Evolutionary conservation across 768 basidiomycete species (phyloP).

Genomic region (Astraeus odoratus): DNA sequence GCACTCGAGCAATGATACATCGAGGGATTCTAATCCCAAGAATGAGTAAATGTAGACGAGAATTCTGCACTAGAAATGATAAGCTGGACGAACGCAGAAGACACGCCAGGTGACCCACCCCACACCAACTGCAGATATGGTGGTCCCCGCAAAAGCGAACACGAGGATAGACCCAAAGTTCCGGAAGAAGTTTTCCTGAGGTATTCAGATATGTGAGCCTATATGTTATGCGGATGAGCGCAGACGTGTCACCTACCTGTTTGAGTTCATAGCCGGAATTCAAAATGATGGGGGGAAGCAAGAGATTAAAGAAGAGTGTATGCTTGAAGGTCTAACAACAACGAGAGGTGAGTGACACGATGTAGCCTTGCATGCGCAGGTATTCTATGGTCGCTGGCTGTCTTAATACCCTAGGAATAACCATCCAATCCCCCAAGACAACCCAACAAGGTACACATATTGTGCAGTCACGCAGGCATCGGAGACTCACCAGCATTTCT

Average conservation of each 20-base stretch:
- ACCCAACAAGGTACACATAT: too few relatives aligned
- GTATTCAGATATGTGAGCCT: background rate
- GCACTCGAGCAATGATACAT: slow-evolving; percentile 85
- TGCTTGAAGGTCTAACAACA: slow-evolving; percentile 81
- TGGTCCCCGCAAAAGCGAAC: slow-evolving; percentile 92
- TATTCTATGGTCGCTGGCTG: too few relatives aligned
- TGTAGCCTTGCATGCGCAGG: too few relatives aligned
- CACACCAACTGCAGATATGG: slow-evolving; percentile 92
- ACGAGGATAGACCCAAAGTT: slow-evolving; percentile 95
- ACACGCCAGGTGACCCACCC: slow-evolving; percentile 52
- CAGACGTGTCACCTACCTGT: slow-evolving; percentile 48
- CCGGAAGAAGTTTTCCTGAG: slow-evolving; percentile 94
- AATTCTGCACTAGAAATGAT: slow-evolving; percentile 59
- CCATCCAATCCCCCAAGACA: too few relatives aligned
- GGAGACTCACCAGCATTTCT: slow-evolving; percentile 88
- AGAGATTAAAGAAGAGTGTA: slow-evolving; percentile 94
- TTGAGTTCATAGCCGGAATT: slow-evolving; percentile 98
- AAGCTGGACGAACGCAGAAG: slow-evolving; percentile 22
- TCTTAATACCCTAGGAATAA: too few relatives aligned
- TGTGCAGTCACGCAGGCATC: background rate
- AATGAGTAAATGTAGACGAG: slow-evolving; percentile 94
- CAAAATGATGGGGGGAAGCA: slow-evolving; percentile 97
- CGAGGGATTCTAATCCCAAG: slow-evolving; percentile 84
- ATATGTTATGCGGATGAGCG: background rate
- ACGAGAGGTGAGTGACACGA: slow-evolving; percentile 9